phyloP scores from a whole-genome alignment of 768 basidiomycete genomes.

The Psilocybe sp. region DNA sequence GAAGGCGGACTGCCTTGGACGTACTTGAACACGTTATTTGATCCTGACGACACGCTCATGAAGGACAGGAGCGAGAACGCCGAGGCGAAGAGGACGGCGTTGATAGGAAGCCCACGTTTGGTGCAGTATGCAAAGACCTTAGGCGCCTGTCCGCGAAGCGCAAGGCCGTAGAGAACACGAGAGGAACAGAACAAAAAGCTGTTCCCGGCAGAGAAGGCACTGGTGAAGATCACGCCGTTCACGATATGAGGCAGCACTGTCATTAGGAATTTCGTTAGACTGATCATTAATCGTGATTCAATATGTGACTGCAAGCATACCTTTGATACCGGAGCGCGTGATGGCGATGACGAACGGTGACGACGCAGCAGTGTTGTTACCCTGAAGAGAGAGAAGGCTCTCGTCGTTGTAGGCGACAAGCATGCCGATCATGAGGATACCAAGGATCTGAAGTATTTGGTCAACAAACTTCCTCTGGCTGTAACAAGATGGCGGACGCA shows the following conservation, averaged over 20 bases:
- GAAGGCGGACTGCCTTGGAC: slow-evolving; percentile 5
- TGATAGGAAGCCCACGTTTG: slow-evolving; percentile 45
- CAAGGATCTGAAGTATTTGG: slow-evolving; percentile 47
- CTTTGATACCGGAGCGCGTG: slow-evolving; percentile 65
- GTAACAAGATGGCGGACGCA: slow-evolving; percentile 21
- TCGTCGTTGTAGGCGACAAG: slow-evolving; percentile 69
- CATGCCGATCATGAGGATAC: slow-evolving; percentile 75
- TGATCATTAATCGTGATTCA: slow-evolving; percentile 11
- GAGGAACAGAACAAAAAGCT: slow-evolving; percentile 58
- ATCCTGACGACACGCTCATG: slow-evolving; percentile 60
- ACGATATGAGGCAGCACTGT: slow-evolving; percentile 62
- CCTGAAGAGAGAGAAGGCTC: slow-evolving; percentile 36
- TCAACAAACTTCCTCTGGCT: not conserved
- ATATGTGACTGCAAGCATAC: slow-evolving; percentile 17
- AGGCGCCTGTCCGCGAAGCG: slow-evolving; percentile 50
- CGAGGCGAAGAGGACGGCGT: slow-evolving; percentile 32
- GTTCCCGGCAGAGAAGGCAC: slow-evolving; percentile 72
- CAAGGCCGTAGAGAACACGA: slow-evolving; percentile 51
- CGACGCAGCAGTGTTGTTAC: slow-evolving; percentile 60
- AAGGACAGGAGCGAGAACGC: slow-evolving; percentile 52
- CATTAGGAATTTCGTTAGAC: slow-evolving; percentile 8
- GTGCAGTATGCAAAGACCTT: slow-evolving; percentile 42
- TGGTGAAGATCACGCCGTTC: slow-evolving; percentile 70
- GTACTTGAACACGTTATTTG: slow-evolving; percentile 57
- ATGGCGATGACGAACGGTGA: slow-evolving; percentile 89